A percentile compares a stretch with the other conserved stretches of the same genome.
phyloP scores from a whole-genome alignment of 768 basidiomycete genomes.

The Coprinopsis marcescibilis region DNA sequence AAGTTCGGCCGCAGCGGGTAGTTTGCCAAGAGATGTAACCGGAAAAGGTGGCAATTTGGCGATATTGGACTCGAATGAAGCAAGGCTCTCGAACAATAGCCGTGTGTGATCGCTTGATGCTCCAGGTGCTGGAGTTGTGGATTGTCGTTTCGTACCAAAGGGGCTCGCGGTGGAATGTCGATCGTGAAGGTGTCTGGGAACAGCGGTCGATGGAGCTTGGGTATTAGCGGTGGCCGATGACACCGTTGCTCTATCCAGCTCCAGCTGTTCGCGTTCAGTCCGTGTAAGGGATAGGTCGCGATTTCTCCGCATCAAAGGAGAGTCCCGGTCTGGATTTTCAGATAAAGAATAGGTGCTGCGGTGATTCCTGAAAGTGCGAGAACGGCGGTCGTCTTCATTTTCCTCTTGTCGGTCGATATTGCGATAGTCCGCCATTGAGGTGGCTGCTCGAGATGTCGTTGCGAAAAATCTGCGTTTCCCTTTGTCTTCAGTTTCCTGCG shows the following conservation, averaged over 20 bases:
- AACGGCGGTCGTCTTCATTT: conserved; percentile 14
- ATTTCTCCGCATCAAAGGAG: conserved; percentile 10
- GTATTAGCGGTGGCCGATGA: conserved; percentile 20
- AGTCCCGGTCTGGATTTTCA: conserved; percentile 13
- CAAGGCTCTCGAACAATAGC: conserved; percentile 65
- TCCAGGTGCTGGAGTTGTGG: conserved; percentile 18
- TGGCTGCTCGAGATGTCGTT: conserved; percentile 36
- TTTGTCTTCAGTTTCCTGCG: conserved; percentile 28
- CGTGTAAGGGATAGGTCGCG: conserved; percentile 10
- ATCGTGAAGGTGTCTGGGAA: conserved; percentile 18
- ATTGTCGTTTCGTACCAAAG: conserved; percentile 20
- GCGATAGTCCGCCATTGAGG: conserved; percentile 51
- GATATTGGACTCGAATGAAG: conserved; percentile 65
- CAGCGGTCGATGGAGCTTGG: conserved; percentile 16
- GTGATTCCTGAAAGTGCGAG: conserved; percentile 28
- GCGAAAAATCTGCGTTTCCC: conserved; percentile 19
- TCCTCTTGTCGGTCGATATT: conserved; percentile 24
- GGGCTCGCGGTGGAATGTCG: conserved; percentile 18
- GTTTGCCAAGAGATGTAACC: conserved; percentile 22
- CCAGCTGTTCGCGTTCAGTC: conserved; percentile 6
- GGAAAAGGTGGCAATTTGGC: conserved; percentile 40
- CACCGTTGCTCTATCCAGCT: conserved; percentile 15
- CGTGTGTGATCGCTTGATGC: conserved; percentile 51
- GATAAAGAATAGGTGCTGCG: conserved; percentile 33
- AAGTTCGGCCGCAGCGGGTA: conserved; percentile 41